Conservation (phyloP, 2,329 filamentous ascomycete genomes). For the Verticillium nonalfalfae region DNA sequence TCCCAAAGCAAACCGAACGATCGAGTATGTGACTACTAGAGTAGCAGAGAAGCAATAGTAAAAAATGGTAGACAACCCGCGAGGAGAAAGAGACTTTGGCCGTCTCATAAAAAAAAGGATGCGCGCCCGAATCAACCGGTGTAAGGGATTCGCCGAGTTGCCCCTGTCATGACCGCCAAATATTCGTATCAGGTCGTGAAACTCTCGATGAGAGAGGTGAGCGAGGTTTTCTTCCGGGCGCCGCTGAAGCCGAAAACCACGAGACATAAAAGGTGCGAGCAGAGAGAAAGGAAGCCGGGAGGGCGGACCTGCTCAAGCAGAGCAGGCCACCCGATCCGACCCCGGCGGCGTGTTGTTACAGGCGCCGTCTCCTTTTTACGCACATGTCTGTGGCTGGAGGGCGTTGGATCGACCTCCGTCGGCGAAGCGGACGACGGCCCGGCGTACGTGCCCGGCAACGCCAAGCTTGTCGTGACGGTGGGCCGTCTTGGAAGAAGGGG, state of each 20-base stretch:
- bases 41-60: conserved; percentile 2
- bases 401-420: conserved; percentile 28
- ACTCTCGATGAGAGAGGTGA: conserved; percentile 11
- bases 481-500: conserved; percentile 35
- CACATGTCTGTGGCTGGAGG: conserved; percentile 24
- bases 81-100: background rate
- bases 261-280: conserved; percentile 4
- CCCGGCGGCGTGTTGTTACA: conserved; percentile 1
- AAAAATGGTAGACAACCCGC: conserved; percentile 1
- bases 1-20: conserved; percentile 4
- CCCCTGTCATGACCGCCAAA: conserved; percentile 9
- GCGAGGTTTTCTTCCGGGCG: conserved; percentile 7
- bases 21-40: background rate
- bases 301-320: background rate
- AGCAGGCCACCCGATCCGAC: background rate
- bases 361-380: conserved; percentile 18
- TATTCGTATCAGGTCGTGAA: conserved; percentile 12
- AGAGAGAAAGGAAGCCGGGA: background rate
- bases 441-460: conserved; percentile 27
- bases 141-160: conserved; percentile 6
- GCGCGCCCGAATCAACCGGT: conserved; percentile 8
- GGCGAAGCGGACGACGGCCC: conserved; percentile 34
- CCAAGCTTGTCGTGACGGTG: conserved; percentile 35
- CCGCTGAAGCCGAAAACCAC: conserved; percentile 8
- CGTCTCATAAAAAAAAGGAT: background rate